Evolutionary conservation across 768 basidiomycete species (phyloP).

Genomic region (Podaxis carcinomalis): DNA sequence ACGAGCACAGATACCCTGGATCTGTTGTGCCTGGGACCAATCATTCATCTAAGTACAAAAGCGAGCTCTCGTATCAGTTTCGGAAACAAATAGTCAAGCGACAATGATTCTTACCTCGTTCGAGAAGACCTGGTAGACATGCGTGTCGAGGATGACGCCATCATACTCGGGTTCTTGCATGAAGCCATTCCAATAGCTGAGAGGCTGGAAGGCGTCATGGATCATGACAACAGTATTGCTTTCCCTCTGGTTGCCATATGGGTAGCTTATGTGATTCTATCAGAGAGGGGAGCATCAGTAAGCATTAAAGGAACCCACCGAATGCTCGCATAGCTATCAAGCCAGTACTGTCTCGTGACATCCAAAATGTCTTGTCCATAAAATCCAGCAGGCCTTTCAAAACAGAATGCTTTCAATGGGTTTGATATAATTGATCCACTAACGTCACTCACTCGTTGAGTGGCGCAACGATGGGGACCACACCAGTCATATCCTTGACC

Average conservation of each 20-base stretch:
- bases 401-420: background rate
- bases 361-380: slow-evolving; percentile 43
- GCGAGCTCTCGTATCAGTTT: background rate
- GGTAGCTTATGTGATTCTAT: slow-evolving; percentile 22
- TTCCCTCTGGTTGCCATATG: slow-evolving; percentile 30
- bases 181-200: slow-evolving; percentile 65
- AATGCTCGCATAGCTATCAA: slow-evolving; percentile 68
- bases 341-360: slow-evolving; percentile 49
- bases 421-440: background rate
- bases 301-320: slow-evolving; percentile 34
- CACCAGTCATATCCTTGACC: slow-evolving; percentile 46
- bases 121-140: slow-evolving; percentile 73
- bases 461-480: slow-evolving; percentile 64
- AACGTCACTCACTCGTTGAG: slow-evolving; percentile 60
- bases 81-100: background rate
- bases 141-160: slow-evolving; percentile 75
- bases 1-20: slow-evolving; percentile 48
- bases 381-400: slow-evolving; percentile 67
- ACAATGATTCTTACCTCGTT: slow-evolving; percentile 35
- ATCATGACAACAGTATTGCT: slow-evolving; percentile 64
- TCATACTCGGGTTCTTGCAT: slow-evolving; percentile 42
- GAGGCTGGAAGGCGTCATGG: slow-evolving; percentile 74
- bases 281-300: background rate
- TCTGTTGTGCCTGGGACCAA: slow-evolving; percentile 47
- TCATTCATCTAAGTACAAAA: slow-evolving; percentile 31